Percentiles rank a stretch among this genome's conserved stretches.
phyloP scores from a whole-genome alignment of 2,329 filamentous ascomycete species.

The Fusarium robinianum region DNA sequence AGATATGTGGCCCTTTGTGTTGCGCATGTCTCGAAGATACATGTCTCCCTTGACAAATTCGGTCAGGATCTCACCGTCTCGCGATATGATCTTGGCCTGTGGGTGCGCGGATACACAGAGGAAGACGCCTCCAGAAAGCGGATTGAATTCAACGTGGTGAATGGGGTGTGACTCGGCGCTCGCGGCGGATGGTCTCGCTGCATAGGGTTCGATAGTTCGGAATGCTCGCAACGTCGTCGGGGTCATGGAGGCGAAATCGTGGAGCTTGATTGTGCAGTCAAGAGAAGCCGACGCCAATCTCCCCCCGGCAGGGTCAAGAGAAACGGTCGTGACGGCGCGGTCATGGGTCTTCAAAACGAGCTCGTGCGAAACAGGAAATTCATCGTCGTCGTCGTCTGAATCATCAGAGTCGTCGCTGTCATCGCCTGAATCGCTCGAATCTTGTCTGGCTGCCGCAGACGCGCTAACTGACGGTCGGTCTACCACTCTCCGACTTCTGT shows the following conservation, averaged over 20 bases:
- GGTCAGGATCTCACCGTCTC: slow-evolving; percentile 82
- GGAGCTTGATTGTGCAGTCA: slow-evolving; percentile 88
- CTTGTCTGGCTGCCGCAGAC: slow-evolving; percentile 38
- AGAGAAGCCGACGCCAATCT: slow-evolving; percentile 88
- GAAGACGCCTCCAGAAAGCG: slow-evolving; percentile 76
- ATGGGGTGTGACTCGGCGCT: slow-evolving; percentile 84
- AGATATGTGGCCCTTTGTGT: slow-evolving; percentile 95
- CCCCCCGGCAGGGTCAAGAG: slow-evolving; percentile 82
- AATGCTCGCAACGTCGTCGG: slow-evolving; percentile 93
- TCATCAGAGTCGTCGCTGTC: slow-evolving; percentile 58
- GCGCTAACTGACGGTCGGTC: no score
- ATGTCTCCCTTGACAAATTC: slow-evolving; percentile 98
- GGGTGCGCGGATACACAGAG: slow-evolving; percentile 87
- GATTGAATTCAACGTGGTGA: slow-evolving; percentile 85
- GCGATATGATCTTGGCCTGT: slow-evolving; percentile 85
- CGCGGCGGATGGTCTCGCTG: slow-evolving; percentile 68
- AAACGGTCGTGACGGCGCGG: slow-evolving; percentile 79
- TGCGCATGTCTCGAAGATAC: slow-evolving; percentile 96
- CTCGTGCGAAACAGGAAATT: slow-evolving; percentile 92
- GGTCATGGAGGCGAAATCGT: slow-evolving; percentile 95
- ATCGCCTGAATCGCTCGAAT: slow-evolving; percentile 52
- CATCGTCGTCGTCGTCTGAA: slow-evolving; percentile 76
- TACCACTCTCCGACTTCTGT: slow-evolving; percentile 69
- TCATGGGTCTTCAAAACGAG: slow-evolving; percentile 92
- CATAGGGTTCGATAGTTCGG: slow-evolving; percentile 85